Conservation (phyloP, 331 rosid species). For the Arachis monticola region DNA sequence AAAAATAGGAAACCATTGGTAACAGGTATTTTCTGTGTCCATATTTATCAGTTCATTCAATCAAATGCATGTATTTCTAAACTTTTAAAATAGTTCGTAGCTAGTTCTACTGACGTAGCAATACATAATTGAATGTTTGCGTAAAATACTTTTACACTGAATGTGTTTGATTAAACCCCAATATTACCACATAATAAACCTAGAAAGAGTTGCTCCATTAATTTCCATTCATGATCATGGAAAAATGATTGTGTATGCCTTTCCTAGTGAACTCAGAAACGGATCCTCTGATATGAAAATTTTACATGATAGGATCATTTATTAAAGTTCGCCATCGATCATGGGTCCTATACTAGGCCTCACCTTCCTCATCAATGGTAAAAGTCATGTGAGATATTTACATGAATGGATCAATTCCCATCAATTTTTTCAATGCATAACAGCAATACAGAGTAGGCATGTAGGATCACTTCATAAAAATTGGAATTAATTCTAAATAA, state of each 20-base stretch:
- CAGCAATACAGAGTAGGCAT: conserved; percentile 8
- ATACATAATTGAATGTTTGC: too few relatives aligned
- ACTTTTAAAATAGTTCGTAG: too few relatives aligned
- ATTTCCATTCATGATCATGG: neutral
- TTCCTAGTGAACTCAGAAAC: neutral
- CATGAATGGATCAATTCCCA: neutral
- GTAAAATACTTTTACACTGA: too few relatives aligned
- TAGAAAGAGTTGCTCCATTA: neutral
- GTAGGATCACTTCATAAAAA: conserved; percentile 1
- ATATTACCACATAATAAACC: conserved; percentile 1
- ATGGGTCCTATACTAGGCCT: too few relatives aligned
- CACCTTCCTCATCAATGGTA: too few relatives aligned
- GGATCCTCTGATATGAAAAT: too few relatives aligned
- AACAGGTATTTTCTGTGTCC: conserved; percentile 9
- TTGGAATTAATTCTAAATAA: conserved; percentile 6
- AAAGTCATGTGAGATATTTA: neutral
- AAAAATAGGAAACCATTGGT: conserved; percentile 10
- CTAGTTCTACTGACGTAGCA: too few relatives aligned
- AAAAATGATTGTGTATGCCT: neutral
- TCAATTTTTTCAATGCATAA: conserved; percentile 1
- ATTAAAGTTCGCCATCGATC: too few relatives aligned
- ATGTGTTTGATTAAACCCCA: too few relatives aligned
- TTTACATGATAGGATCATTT: too few relatives aligned
- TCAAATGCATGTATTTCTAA: too few relatives aligned
- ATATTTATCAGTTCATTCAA: neutral